Percentiles rank a stretch among this genome's conserved stretches.
Evolutionary conservation across 1,284 basidiomycete genomes (phyloP).

Genomic region (Porodaedalea pini): DNA sequence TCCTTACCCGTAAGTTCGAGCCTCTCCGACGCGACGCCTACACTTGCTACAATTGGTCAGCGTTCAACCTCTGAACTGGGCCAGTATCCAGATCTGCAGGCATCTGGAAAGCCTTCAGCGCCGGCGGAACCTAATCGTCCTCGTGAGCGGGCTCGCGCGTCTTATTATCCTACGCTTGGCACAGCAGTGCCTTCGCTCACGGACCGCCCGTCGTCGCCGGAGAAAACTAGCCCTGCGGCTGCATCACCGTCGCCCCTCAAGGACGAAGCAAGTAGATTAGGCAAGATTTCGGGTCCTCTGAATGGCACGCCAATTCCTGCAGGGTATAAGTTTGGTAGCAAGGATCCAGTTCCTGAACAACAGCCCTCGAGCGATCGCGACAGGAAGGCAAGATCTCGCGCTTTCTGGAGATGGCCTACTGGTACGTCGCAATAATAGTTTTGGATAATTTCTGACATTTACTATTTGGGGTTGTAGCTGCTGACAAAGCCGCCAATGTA

Average conservation of each 20-base stretch:
- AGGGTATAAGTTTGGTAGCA: constrained; percentile 84
- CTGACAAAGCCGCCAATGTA: constrained; percentile 40
- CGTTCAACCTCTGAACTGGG: constrained; percentile 76
- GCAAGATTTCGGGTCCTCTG: constrained; percentile 88
- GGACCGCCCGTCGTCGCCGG: constrained; percentile 34
- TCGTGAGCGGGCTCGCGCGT: constrained; percentile 48
- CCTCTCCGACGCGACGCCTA: constrained; percentile 38
- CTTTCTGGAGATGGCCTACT: constrained; percentile 76
- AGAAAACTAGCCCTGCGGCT: constrained; percentile 48
- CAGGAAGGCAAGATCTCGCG: constrained; percentile 85
- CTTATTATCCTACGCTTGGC: constrained; percentile 52
- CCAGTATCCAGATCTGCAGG: constrained; percentile 61
- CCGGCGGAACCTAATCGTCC: constrained; percentile 53
- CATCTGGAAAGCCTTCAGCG: constrained; percentile 40
- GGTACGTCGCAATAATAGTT: constrained; percentile 22
- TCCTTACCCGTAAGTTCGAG: constrained; percentile 49
- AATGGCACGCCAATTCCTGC: constrained; percentile 82
- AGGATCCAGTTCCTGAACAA: constrained; percentile 51
- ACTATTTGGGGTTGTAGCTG: constrained; percentile 13
- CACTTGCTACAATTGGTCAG: constrained; percentile 38
- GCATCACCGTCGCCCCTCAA: constrained; percentile 36
- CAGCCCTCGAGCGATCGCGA: constrained; percentile 57
- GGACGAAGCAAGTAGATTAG: constrained; percentile 48
- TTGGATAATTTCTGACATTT: constrained; percentile 9
- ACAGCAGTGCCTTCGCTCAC: constrained; percentile 45